Evolutionary conservation across 2,329 filamentous ascomycete genomes (phyloP), one percentile per base, ranked within the genome.

Genomic region (Cercospora zeina): DNA sequence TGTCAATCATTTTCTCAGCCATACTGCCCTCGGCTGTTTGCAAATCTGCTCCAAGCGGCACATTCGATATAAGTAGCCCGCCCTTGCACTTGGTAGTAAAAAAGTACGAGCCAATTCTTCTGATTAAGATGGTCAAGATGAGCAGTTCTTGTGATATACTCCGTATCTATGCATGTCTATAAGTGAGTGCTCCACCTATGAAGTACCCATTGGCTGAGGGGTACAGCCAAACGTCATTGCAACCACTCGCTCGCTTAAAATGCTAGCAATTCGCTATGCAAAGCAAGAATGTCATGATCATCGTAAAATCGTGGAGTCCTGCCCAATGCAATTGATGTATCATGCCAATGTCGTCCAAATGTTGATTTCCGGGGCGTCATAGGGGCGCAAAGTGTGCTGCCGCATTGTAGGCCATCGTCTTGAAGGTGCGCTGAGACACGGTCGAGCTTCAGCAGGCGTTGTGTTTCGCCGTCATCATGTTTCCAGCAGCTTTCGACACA

Each of bases 1-100:
- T 58, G 16, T 63, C 45, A 49, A 69, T 58, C 30, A 50, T 68
- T 31, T 59, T 47, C 31, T 63, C 59, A 4, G 54, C 5, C 54
- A 56, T 56, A 11, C 37, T 56, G 36, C 14, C 21, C 13, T 21
- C 1, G 42, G 21, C 6, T 27, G 6, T 9, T 24, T 11, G 24
- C 31, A 13, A 34, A 34, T 34, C 31, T 10, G 8, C 9, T 34
- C 31, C 31, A 5, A 37, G 19, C 33, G 13, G 19, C 4, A 54
- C 7, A 14, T 37, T 27, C 4, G 16, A 27, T 19, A 13, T 10
- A 19, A 27, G 2, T 24, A 49, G 42, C 42, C 11, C 19, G 42
- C 42, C 11, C 19, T 11, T 49, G 24, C 3, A 49, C 1, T 3
- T 49, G 11, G 21, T 6, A 49, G 42, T n/a, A n/a, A 13, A 47